Evolutionary conservation across 495 filamentous ascomycete genomes (phyloP).

Genomic region (Ascodesmis nigricans): DNA sequence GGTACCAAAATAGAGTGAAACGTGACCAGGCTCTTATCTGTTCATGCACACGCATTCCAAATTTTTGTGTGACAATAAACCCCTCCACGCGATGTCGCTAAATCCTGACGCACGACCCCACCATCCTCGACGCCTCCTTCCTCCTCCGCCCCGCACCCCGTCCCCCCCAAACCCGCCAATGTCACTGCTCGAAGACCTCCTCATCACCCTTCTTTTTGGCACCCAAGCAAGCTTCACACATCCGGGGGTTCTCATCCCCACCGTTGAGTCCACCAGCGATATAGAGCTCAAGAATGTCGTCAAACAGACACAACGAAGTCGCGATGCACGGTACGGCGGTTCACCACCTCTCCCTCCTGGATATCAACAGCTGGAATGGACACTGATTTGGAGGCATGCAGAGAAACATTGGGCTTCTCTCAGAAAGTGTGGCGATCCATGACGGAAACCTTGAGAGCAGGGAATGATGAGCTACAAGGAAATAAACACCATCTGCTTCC

Average conservation of each 20-base stretch:
- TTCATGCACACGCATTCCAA: no score
- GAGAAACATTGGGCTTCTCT: constrained; percentile 33
- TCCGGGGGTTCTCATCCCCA: constrained; percentile 20
- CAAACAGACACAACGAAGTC: constrained; percentile 20
- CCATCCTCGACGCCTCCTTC: no score
- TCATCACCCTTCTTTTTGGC: constrained; percentile 20
- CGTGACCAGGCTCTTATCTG: no score
- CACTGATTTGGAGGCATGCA: constrained; percentile 11
- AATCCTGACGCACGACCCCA: no score
- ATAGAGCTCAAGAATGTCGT: constrained; percentile 21
- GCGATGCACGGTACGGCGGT: constrained; percentile 18
- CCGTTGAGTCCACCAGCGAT: constrained; percentile 3
- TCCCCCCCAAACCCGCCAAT: no score
- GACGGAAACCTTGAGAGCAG: constrained; percentile 32
- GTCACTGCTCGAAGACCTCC: constrained; percentile 18
- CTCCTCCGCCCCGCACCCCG: no score
- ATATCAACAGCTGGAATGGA: background rate
- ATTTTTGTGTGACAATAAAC: no score
- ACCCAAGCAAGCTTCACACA: constrained; percentile 25
- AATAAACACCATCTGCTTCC: constrained; percentile 25
- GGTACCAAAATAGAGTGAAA: no score
- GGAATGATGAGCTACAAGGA: constrained; percentile 31
- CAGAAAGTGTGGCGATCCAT: constrained; percentile 35
- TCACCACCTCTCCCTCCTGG: background rate
- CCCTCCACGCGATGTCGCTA: no score